A percentile compares a stretch with the other conserved stretches of the same genome.
These are phyloP conservation scores for Pythium utonaiense DNA, from an alignment of 352 stramenopile genomes.

Conservation along the genomic window DNA sequence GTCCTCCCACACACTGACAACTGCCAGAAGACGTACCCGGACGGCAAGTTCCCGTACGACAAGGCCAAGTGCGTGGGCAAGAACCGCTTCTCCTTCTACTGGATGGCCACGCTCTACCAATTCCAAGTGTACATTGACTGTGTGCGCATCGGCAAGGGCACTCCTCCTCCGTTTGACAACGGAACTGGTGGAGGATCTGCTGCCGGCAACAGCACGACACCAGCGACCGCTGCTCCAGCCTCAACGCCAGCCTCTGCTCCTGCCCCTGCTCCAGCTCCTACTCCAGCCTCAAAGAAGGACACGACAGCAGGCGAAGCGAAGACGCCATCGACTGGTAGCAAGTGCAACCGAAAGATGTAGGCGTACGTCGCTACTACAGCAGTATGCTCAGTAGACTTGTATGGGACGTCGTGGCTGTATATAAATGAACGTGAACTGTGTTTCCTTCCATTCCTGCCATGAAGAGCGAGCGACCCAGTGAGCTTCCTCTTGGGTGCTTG, in stretches of 20 bases:
- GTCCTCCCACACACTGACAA: constrained; percentile 34
- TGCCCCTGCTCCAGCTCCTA: neutral
- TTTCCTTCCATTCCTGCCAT: too few species aligned
- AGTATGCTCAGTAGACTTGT: neutral
- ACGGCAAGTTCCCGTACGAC: constrained; percentile 38
- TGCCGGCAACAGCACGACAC: constrained; percentile 4
- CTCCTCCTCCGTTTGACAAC: neutral
- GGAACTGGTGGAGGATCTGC: neutral
- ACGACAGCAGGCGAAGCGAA: neutral
- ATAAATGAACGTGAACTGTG: too few species aligned
- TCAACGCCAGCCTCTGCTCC: neutral
- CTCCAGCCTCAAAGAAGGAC: constrained; percentile 1
- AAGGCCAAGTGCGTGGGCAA: constrained; percentile 36
- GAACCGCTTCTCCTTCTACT: constrained; percentile 49
- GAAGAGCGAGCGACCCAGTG: too few species aligned
- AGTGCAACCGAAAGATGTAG: neutral
- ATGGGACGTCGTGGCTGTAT: too few species aligned
- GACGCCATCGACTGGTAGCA: neutral
- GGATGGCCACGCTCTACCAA: constrained; percentile 45
- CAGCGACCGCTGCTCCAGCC: neutral
- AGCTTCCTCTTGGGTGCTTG: too few species aligned
- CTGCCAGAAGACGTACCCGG: constrained; percentile 34
- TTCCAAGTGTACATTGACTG: constrained; percentile 55
- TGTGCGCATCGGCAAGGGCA: constrained; percentile 9
- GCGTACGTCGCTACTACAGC: neutral